Evolutionary conservation across 106 monocot species (phyloP).

Genomic region (Dendrobium officinale): DNA sequence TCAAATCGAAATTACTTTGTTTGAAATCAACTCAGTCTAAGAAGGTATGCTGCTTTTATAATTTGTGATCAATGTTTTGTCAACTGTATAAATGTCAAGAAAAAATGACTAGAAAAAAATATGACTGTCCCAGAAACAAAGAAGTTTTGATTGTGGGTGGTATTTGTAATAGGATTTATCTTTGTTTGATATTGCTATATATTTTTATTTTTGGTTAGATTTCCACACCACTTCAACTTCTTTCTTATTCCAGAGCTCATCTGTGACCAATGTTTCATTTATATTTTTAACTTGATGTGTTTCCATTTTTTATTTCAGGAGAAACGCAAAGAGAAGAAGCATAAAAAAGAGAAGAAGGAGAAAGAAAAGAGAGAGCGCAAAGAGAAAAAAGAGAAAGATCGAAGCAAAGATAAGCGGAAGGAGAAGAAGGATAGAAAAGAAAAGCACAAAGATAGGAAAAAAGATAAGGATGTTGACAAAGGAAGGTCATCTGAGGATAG

Average conservation of each 20-base stretch:
- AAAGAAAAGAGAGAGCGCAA: slow-evolving; percentile 32
- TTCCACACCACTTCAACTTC: background rate
- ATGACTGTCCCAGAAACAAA: background rate
- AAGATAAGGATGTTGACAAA: slow-evolving; percentile 34
- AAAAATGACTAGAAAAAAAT: too few species aligned
- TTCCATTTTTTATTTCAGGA: slow-evolving; percentile 32
- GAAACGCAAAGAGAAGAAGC: slow-evolving; percentile 42
- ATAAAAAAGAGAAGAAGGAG: slow-evolving; percentile 54
- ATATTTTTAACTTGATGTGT: background rate
- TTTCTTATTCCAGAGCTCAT: background rate
- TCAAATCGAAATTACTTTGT: too few species aligned
- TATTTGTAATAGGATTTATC: background rate
- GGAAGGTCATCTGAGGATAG: slow-evolving; percentile 17
- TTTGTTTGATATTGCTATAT: background rate
- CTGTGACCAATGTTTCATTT: slow-evolving; percentile 4
- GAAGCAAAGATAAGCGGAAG: slow-evolving; percentile 44
- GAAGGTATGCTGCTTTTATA: too few species aligned
- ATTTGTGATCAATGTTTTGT: background rate
- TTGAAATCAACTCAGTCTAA: too few species aligned
- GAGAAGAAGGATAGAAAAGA: slow-evolving; percentile 45
- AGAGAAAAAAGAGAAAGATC: slow-evolving; percentile 36
- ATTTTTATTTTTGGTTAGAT: background rate
- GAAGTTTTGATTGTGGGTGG: background rate
- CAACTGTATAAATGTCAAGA: too few species aligned
- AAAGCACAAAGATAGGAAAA: slow-evolving; percentile 31